Conservation (phyloP, 2,329 filamentous ascomycete species). For the Plenodomus tracheiphilus region DNA sequence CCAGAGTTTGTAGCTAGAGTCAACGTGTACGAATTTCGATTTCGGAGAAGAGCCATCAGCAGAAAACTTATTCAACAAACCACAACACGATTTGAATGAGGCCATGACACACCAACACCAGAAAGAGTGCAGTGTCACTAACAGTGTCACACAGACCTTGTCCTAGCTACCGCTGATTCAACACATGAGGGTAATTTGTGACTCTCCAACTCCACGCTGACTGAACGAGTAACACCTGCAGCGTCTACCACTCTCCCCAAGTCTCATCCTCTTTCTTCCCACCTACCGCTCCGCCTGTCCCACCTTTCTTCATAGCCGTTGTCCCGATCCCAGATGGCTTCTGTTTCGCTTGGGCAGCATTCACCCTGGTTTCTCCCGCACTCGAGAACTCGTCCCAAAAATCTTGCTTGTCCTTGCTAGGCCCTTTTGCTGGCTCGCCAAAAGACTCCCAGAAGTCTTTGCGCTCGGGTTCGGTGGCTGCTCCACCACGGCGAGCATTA, state of each 20-base stretch:
- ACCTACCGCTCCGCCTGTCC: conserved; percentile 29
- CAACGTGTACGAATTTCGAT: too few species aligned
- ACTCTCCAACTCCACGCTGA: conserved; percentile 2
- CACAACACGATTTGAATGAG: neutral
- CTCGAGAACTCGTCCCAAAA: conserved; percentile 55
- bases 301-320: conserved; percentile 62
- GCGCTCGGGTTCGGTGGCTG: conserved; percentile 61
- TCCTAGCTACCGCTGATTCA: neutral
- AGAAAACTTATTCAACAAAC: too few species aligned
- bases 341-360: conserved; percentile 34
- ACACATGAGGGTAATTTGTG: neutral
- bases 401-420: conserved; percentile 55
- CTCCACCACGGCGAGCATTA: conserved; percentile 15
- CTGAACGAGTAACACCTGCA: neutral
- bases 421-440: conserved; percentile 63
- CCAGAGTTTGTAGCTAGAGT: too few species aligned
- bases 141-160: neutral
- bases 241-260: conserved; percentile 58
- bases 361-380: conserved; percentile 29
- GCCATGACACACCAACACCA: neutral
- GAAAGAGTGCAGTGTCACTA: neutral
- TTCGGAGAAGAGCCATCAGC: too few species aligned
- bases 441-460: conserved; percentile 66
- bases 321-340: conserved; percentile 61
- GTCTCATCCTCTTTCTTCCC: conserved; percentile 57